phyloP scores from a whole-genome alignment of 257 asterid species.

The Vinca minor region DNA sequence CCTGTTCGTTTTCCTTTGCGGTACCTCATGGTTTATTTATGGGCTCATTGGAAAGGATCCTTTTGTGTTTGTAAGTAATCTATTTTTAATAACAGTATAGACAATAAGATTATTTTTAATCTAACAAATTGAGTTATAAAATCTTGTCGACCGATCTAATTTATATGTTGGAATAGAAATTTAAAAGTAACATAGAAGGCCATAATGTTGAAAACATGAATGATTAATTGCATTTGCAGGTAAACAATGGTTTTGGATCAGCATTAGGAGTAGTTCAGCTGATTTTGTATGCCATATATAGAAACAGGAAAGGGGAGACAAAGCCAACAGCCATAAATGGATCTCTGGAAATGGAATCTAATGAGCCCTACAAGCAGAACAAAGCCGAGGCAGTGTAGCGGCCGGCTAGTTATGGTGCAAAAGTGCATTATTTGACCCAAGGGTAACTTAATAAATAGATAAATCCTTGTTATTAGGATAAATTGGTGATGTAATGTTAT shows the following conservation, averaged over 20 bases:
- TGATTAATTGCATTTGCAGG: no score
- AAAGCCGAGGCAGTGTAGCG: background rate
- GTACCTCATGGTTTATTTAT: constrained; percentile 68
- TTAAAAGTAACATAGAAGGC: no score
- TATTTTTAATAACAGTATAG: no score
- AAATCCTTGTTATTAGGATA: no score
- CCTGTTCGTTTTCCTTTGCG: constrained; percentile 57
- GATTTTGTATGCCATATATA: constrained; percentile 47
- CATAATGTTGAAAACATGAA: no score
- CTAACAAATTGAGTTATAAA: no score
- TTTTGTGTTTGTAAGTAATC: constrained; percentile 48
- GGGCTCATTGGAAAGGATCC: constrained; percentile 66
- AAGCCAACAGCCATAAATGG: constrained; percentile 9
- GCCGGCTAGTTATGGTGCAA: background rate
- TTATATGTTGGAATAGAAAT: background rate
- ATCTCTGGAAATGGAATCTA: background rate
- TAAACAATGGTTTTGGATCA: constrained; percentile 72
- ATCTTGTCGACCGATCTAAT: no score
- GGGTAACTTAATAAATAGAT: no score
- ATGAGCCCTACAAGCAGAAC: background rate
- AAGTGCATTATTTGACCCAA: no score
- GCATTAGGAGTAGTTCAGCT: constrained; percentile 60
- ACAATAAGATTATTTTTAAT: no score
- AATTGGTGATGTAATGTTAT: no score
- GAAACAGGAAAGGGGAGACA: constrained; percentile 32